Evolutionary conservation across 495 filamentous ascomycete species (phyloP), one percentile per base, ranked within the genome.

Genomic region (Penicillium crystallinum): DNA sequence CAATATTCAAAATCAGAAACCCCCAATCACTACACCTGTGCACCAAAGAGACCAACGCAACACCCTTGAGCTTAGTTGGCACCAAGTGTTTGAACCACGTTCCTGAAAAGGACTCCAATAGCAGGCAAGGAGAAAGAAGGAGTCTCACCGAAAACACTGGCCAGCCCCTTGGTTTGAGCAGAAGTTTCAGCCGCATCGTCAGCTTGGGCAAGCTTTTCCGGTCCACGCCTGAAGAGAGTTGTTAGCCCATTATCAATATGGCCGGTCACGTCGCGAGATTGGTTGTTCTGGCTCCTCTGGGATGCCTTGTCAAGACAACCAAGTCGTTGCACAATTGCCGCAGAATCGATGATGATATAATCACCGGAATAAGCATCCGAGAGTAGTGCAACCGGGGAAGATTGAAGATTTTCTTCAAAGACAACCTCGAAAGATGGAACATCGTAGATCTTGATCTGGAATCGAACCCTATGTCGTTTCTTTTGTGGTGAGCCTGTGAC

Each of bases 71-170:
- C 38, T 61, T 27, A 66, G 31, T 52, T 61, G 15, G 57, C 53
- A 9, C 57, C 53, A 25, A 76, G 47, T 25, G 67, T 65, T 45
- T 70, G 64, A 18, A 77, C 82, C 15, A 96, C 86, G 49, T 83
- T 81, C 55, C 85, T 80, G 64, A 95, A 95, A 59, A 95, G 72
- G 46, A 90, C 84, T 46, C 81, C 79, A 36, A 93, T 82, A 34
- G 88, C 81, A 23, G 89, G 88, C 69, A 93, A 76, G 9, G 86
- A 84, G 68, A 85, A 89, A 6, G 88, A 78, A 21, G 88, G 85
- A 1, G 80, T 83, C 29, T 78, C 77, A 49, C 90, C 83, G 64
- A 95, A 93, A 8, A 95, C 77, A 53, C 81, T 76, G 11, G 86
- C 78, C 42, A 96, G 69, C 53, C 81, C 81, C 58, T 89, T 83